A percentile compares a stretch with the other conserved stretches of the same genome.
phyloP scores from a whole-genome alignment of 2,329 filamentous ascomycete species.

The Cladosporium sp. region DNA sequence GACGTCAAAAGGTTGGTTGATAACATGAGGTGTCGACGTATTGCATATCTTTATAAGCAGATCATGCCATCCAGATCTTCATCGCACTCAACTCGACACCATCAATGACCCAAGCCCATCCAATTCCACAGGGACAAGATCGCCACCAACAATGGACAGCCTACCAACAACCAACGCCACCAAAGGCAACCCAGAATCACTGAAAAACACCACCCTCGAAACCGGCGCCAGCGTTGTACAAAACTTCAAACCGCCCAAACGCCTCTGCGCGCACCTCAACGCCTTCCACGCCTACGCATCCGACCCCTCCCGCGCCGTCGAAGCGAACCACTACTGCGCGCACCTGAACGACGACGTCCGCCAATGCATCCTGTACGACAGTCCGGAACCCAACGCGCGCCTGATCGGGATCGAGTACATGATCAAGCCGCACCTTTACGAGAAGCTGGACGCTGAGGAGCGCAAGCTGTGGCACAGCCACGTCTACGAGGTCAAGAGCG shows the following conservation, averaged over 20 bases:
- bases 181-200: conserved; percentile 48
- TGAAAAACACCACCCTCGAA: conserved; percentile 56
- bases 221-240: conserved; percentile 59
- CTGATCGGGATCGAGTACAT: conserved; percentile 88
- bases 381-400: conserved; percentile 59
- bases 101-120: too few relatives aligned
- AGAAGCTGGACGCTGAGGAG: conserved; percentile 62
- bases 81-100: neutral
- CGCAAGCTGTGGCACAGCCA: conserved; percentile 76
- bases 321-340: conserved; percentile 81
- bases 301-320: conserved; percentile 58
- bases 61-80: neutral
- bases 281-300: conserved; percentile 54
- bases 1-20: conserved; percentile 8
- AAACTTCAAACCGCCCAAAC: conserved; percentile 66
- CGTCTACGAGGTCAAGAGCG: conserved; percentile 70
- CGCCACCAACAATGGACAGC: conserved; percentile 26
- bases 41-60: too few relatives aligned
- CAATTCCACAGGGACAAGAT: neutral
- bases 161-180: conserved; percentile 39
- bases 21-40: too few relatives aligned
- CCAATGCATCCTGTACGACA: conserved; percentile 83
- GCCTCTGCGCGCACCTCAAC: conserved; percentile 76
- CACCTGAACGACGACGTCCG: conserved; percentile 74
- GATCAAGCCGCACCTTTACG: conserved; percentile 68